Conservation (phyloP, 1,139 yeast genomes). For the Yamadazyma dushanensis region DNA sequence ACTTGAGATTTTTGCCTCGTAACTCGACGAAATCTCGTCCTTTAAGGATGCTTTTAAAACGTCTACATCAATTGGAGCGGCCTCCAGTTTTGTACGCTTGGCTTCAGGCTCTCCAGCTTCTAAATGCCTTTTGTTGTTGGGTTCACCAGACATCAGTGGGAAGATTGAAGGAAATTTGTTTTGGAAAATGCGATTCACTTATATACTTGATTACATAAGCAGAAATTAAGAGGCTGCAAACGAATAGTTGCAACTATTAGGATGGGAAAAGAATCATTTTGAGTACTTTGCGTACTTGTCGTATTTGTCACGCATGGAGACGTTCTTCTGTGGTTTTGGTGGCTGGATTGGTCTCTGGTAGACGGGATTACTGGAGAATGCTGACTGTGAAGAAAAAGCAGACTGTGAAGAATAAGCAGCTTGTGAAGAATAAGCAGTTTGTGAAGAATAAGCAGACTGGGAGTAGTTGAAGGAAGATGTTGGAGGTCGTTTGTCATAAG, state of each 20-base stretch:
- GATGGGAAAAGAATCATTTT: no score
- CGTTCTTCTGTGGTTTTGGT: background rate
- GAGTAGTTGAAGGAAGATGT: background rate
- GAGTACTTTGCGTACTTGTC: slow-evolving; percentile 37
- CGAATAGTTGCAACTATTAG: no score
- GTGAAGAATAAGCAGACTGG: background rate
- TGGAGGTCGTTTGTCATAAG: slow-evolving; percentile 7
- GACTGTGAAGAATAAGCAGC: background rate
- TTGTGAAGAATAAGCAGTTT: background rate
- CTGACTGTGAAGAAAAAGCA: background rate
- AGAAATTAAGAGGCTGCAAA: no score
- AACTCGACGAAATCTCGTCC: slow-evolving; percentile 18
- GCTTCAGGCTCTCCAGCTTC: slow-evolving; percentile 5
- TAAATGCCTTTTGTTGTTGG: slow-evolving; percentile 6
- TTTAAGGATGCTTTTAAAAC: slow-evolving; percentile 18
- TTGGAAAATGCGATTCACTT: slow-evolving; percentile 1
- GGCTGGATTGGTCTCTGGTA: background rate
- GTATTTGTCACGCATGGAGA: slow-evolving; percentile 8
- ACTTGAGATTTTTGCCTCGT: slow-evolving; percentile 21
- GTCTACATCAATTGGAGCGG: slow-evolving; percentile 7
- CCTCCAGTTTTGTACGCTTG: slow-evolving; percentile 5
- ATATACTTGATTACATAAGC: background rate
- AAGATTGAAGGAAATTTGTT: background rate
- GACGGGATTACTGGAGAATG: slow-evolving; percentile 5
- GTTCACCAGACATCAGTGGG: background rate